Percentiles rank a stretch among this genome's conserved stretches.
Evolutionary conservation across 2,329 filamentous ascomycete genomes (phyloP).

Genomic region (Epichloe bromicola): DNA sequence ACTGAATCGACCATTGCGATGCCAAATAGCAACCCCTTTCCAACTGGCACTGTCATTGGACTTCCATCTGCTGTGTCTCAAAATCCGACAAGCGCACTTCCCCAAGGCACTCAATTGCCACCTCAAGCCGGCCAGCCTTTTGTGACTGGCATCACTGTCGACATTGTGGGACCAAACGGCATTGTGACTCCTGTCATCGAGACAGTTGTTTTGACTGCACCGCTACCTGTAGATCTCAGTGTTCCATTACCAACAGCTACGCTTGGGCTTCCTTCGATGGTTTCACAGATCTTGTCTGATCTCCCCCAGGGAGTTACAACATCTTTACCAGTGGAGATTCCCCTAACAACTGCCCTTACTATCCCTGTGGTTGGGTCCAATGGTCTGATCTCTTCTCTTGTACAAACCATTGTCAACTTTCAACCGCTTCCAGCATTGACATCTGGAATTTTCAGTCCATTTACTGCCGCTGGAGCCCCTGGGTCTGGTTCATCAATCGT

Average conservation of each 20-base stretch:
- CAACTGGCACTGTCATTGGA: constrained; percentile 9
- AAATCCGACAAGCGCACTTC: constrained; percentile 6
- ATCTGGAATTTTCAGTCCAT: constrained; percentile 7
- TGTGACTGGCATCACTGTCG: constrained; percentile 19
- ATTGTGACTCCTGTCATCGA: constrained; percentile 17
- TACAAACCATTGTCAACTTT: constrained; percentile 20
- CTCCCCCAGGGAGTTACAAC: constrained; percentile 11
- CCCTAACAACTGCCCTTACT: constrained; percentile 17
- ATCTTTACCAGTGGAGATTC: constrained; percentile 5
- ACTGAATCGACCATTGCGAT: constrained; percentile 19
- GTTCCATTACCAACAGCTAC: constrained; percentile 8
- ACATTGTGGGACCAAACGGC: constrained; percentile 20
- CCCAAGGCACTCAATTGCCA: constrained; percentile 8
- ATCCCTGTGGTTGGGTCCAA: constrained; percentile 18
- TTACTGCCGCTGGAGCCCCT: constrained; percentile 6
- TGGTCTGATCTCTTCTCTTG: constrained; percentile 18
- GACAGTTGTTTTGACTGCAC: constrained; percentile 13
- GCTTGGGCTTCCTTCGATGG: constrained; percentile 9
- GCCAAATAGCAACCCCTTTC: constrained; percentile 10
- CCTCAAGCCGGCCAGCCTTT: constrained; percentile 9
- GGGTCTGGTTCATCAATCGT: constrained; percentile 5
- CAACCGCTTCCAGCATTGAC: constrained; percentile 8
- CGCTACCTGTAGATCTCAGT: neutral
- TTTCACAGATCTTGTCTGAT: constrained; percentile 8
- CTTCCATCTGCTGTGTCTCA: constrained; percentile 9